These are phyloP conservation scores for Cyberlindnera suaveolens DNA, from an alignment of 805 yeast genomes.

Conservation along the genomic window DNA sequence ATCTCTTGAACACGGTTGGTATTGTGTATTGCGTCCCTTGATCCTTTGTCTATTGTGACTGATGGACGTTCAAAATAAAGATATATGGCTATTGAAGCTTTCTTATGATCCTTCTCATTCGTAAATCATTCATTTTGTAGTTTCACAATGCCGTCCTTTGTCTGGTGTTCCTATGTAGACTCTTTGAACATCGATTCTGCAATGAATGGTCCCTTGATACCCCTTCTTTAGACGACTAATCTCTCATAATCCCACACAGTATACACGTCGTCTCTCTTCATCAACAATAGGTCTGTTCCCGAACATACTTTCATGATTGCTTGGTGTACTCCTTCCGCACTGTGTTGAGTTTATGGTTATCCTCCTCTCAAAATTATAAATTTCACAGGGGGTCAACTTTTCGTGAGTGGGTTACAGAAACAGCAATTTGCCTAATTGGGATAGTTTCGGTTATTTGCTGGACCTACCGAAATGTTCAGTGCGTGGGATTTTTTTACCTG, in stretches of 20 bases:
- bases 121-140: neutral
- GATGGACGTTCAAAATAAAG: neutral
- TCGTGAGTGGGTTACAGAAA: constrained; percentile 19
- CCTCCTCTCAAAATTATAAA: constrained; percentile 11
- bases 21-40: constrained; percentile 94
- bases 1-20: neutral
- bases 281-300: too few species aligned
- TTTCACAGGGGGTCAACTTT: constrained; percentile 14
- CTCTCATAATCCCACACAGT: too few species aligned
- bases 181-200: too few species aligned
- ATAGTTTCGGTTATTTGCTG: neutral
- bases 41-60: constrained; percentile 85
- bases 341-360: neutral
- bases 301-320: constrained; percentile 16
- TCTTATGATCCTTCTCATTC: too few species aligned
- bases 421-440: constrained; percentile 9
- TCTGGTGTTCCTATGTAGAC: too few species aligned
- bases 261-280: too few species aligned
- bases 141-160: neutral
- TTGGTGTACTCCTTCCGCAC: neutral
- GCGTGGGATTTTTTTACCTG: neutral
- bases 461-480: neutral
- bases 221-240: too few species aligned
- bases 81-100: too few species aligned
- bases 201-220: too few species aligned